Conservation (phyloP, 2,329 filamentous ascomycete genomes). For the Beauveria scarabaeidicola region DNA sequence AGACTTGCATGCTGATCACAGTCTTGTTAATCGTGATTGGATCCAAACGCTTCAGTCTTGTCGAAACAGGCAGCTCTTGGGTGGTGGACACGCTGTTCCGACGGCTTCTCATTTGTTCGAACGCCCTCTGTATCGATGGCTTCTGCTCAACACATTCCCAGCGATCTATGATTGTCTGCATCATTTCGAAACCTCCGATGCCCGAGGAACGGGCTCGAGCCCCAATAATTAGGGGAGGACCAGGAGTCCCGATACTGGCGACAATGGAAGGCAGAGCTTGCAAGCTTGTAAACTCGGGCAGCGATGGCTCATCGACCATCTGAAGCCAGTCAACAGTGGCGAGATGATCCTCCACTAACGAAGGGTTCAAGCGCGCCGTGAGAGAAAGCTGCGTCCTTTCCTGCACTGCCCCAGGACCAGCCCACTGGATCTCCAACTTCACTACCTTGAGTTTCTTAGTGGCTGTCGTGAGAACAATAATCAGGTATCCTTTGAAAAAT, state of each 20-base stretch:
- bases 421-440: conserved; percentile 68
- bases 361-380: conserved; percentile 40
- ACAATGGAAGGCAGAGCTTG: conserved; percentile 61
- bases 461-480: conserved; percentile 60
- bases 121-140: conserved; percentile 63
- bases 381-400: conserved; percentile 45
- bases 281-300: conserved; percentile 63
- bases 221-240: conserved; percentile 57
- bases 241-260: conserved; percentile 49
- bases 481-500: conserved; percentile 38
- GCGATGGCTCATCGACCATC: conserved; percentile 39
- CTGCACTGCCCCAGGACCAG: conserved; percentile 38
- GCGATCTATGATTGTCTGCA: conserved; percentile 67
- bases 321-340: conserved; percentile 50
- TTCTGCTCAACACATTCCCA: conserved; percentile 71
- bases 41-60: conserved; percentile 53
- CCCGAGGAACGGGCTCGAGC: conserved; percentile 57
- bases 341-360: conserved; percentile 47
- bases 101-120: conserved; percentile 63
- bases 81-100: conserved; percentile 40
- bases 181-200: conserved; percentile 50
- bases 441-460: conserved; percentile 68
- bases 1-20: conserved; percentile 57
- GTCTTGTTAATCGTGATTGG: conserved; percentile 64
- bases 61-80: conserved; percentile 23